Base-by-base conservation (phyloP, 1,139 yeast genomes). In the Yamadazyma dushanensis region DNA sequence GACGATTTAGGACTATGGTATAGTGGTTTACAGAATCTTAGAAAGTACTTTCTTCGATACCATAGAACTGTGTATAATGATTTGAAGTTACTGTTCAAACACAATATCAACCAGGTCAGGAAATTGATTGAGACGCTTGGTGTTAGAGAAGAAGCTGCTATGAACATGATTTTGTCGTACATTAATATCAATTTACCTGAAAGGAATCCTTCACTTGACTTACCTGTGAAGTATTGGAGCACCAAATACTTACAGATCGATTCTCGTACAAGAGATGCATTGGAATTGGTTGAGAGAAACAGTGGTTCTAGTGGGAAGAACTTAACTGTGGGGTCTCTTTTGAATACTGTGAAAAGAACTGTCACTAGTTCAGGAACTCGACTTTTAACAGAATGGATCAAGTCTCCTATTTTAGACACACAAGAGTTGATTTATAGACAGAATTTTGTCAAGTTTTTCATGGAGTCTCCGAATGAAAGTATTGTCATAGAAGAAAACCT, bases 361-460 rank as follows among this genome's bases (percentile, higher is more conserved):
- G 76, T 76, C 2, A 88, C 98, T 0, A 73, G 82, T 1, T 79
- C 95, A 0, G 98, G 98, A 0, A 66, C 95, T 0, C 66, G 98
- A 32, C 53, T 85, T 16, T 62, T 92, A 14, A 74, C 82, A 3
- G 81, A 82, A 36, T 89, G 97, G 97, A 61, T 92, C 3, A 72
- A 86, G 15, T 80, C 90, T 0, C 99, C 99, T 0, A 71, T 86
- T 0, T 67, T 84, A 4, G 76, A 83, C 47, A 49, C 76, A 0
- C 50, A 53, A 0, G 83, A 76, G 42, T 78, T 92, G 16, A 56
- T 58, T 16, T 50, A 56, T 14, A 69, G 99, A 21, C 95, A 87
- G 42, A 64, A 66, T 8, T 65, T 80, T 31, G 94, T 90, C 0
- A 56, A 63, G 8, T 55, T 73, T 10, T 80, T 89, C 45, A 45